phyloP scores from a whole-genome alignment of 2,329 filamentous ascomycete genomes.

The Incumbomyces delicatus region DNA sequence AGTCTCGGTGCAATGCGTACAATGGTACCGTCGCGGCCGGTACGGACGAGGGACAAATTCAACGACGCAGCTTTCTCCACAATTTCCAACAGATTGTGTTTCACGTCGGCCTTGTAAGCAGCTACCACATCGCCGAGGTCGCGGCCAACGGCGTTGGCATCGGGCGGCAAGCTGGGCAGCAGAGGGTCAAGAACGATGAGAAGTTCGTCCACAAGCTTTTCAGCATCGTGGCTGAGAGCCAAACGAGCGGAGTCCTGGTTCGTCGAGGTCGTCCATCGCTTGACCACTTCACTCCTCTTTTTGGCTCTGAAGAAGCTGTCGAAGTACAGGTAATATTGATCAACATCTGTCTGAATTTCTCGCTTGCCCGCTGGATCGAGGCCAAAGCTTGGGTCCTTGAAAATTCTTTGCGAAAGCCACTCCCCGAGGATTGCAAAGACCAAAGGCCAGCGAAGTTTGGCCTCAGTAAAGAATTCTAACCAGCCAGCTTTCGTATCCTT shows the following conservation, averaged over 20 bases:
- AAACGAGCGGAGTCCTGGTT: background rate
- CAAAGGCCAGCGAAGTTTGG: slow-evolving; percentile 11
- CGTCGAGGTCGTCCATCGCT: background rate
- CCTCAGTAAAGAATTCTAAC: slow-evolving; percentile 16
- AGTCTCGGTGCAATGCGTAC: slow-evolving; percentile 12
- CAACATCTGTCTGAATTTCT: slow-evolving; percentile 10
- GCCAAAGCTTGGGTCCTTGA: slow-evolving; percentile 15
- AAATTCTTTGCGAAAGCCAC: slow-evolving; percentile 15
- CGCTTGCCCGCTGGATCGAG: background rate
- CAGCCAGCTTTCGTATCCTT: slow-evolving; percentile 13
- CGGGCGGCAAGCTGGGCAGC: slow-evolving; percentile 4
- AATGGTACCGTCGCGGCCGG: slow-evolving; percentile 11
- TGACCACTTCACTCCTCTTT: slow-evolving; percentile 9
- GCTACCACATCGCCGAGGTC: background rate
- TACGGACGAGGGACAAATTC: slow-evolving; percentile 12
- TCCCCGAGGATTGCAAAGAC: slow-evolving; percentile 15
- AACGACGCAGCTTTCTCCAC: slow-evolving; percentile 9
- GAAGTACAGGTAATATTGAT: slow-evolving; percentile 14
- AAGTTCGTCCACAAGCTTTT: slow-evolving; percentile 6
- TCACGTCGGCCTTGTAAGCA: background rate
- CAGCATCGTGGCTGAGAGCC: slow-evolving; percentile 3
- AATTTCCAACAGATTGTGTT: slow-evolving; percentile 8
- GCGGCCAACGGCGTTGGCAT: background rate
- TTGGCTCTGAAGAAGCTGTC: slow-evolving; percentile 16
- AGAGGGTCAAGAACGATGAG: slow-evolving; percentile 10